Evolutionary conservation across 2,329 filamentous ascomycete species (phyloP).

Genomic region (Neonectria ditissima): DNA sequence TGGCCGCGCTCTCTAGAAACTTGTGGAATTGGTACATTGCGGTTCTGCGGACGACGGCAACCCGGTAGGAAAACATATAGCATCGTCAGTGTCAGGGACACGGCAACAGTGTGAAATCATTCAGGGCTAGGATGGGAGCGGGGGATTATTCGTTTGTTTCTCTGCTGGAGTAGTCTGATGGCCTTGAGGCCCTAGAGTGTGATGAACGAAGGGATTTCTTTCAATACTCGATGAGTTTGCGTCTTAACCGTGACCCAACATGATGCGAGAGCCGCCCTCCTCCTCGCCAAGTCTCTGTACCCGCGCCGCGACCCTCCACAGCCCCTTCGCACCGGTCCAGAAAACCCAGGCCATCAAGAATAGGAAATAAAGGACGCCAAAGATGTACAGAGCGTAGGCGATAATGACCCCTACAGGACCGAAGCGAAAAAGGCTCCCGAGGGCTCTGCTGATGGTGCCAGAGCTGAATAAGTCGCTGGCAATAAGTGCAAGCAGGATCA

Average conservation of each 20-base stretch:
- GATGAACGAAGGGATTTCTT: conserved; percentile 17
- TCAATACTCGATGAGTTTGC: conserved; percentile 20
- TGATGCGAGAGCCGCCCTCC: conserved; percentile 23
- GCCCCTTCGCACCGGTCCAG: conserved; percentile 28
- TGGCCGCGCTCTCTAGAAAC: neutral
- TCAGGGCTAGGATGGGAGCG: conserved; percentile 4
- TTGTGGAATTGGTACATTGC: conserved; percentile 9
- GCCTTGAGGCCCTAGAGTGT: conserved; percentile 7
- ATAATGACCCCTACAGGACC: conserved; percentile 8
- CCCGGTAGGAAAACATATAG: conserved; percentile 26
- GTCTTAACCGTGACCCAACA: conserved; percentile 19
- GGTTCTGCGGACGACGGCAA: conserved; percentile 18
- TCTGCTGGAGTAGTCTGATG: conserved; percentile 22
- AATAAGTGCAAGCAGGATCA: conserved; percentile 10
- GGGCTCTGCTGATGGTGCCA: conserved; percentile 3
- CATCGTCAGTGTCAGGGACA: conserved; percentile 31
- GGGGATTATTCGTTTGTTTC: conserved; percentile 17
- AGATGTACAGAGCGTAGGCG: conserved; percentile 11
- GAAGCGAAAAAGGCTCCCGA: conserved; percentile 8
- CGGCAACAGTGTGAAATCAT: conserved; percentile 7
- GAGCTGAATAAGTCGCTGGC: conserved; percentile 13
- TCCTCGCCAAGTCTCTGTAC: conserved; percentile 23
- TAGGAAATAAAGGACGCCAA: conserved; percentile 12
- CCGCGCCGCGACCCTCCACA: conserved; percentile 27
- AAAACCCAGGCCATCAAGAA: conserved; percentile 32